Evolutionary conservation across 306 rosid genomes (phyloP).

Genomic region (Canavalia ensiformis): DNA sequence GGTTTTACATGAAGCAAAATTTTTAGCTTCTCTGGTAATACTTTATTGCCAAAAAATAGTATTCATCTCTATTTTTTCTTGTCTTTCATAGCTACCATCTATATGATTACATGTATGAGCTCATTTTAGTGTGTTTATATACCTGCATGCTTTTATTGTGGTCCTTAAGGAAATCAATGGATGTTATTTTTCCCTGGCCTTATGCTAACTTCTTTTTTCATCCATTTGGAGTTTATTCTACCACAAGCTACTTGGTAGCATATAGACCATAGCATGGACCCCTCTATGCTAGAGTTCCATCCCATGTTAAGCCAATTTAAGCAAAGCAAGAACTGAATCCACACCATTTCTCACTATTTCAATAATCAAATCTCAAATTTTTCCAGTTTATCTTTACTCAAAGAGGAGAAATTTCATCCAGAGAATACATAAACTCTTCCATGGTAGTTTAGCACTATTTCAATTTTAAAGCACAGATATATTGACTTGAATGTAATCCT

Average conservation of each 20-base stretch:
- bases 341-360: slow-evolving; percentile 19
- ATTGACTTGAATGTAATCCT: neutral
- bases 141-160: neutral
- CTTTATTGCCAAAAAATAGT: neutral
- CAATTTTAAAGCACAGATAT: neutral
- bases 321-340: slow-evolving; percentile 9
- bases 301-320: slow-evolving; percentile 27
- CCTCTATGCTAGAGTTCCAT: neutral
- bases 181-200: neutral
- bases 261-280: neutral
- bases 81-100: neutral
- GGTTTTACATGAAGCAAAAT: too few species aligned
- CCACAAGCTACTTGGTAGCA: slow-evolving; percentile 2
- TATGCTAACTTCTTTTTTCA: neutral
- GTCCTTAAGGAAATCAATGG: too few species aligned
- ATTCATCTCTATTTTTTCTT: neutral
- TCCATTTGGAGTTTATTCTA: neutral
- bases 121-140: too few species aligned
- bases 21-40: neutral
- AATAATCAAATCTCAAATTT: slow-evolving; percentile 1
- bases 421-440: neutral
- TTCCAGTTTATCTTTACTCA: slow-evolving; percentile 1
- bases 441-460: neutral
- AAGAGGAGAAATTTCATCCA: neutral
- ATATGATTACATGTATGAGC: neutral